Evolutionary conservation across 1,284 basidiomycete species (phyloP).

Genomic region (Leccinum insolens): DNA sequence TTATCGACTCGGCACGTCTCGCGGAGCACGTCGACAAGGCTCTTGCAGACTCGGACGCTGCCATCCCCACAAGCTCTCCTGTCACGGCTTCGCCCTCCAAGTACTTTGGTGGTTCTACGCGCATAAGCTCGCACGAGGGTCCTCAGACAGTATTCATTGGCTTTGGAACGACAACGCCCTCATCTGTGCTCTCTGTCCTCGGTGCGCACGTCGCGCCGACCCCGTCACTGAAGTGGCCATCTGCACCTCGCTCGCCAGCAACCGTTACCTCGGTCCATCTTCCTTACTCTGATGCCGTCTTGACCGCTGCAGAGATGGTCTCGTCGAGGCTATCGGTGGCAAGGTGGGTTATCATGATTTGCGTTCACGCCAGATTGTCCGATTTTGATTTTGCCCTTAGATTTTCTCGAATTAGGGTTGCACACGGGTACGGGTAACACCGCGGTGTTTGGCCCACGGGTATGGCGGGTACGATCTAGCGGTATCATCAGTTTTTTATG

Average conservation of each 20-base stretch:
- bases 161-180: conserved; percentile 68
- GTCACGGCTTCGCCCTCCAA: conserved; percentile 45
- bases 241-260: conserved; percentile 52
- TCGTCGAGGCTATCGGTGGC: conserved; percentile 61
- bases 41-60: conserved; percentile 47
- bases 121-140: conserved; percentile 61
- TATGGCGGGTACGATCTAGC: conserved; percentile 30
- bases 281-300: conserved; percentile 87
- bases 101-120: conserved; percentile 88
- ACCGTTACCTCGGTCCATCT: conserved; percentile 75
- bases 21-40: conserved; percentile 73
- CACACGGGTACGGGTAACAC: too few species aligned
- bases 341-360: conserved; percentile 48
- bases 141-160: conserved; percentile 83
- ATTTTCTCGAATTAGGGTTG: too few species aligned
- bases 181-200: conserved; percentile 77
- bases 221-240: conserved; percentile 84
- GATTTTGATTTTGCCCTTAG: too few species aligned
- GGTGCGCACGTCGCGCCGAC: conserved; percentile 74
- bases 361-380: conserved; percentile 1
- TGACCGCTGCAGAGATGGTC: conserved; percentile 85
- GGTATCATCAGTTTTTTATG: too few species aligned
- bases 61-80: conserved; percentile 44
- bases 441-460: too few species aligned
- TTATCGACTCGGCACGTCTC: conserved; percentile 77